Evolutionary conservation across 371 early-diverging fungal species (phyloP).

Genomic region (Mortierella polycephala): DNA sequence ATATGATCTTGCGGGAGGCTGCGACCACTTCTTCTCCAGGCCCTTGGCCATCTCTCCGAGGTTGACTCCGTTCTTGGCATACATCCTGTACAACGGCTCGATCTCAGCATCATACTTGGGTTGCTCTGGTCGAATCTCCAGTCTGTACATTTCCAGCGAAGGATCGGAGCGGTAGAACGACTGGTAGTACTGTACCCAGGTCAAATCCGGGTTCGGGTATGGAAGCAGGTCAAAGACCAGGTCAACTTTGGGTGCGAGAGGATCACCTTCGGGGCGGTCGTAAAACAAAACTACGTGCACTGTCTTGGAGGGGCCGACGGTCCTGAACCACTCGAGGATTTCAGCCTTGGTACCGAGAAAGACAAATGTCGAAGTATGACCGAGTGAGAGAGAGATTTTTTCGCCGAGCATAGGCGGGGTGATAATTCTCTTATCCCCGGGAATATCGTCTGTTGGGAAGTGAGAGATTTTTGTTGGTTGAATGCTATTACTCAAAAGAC

Average conservation of each 20-base stretch:
- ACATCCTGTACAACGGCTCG: constrained; percentile 43
- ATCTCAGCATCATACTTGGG: constrained; percentile 44
- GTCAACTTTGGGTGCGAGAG: constrained; percentile 28
- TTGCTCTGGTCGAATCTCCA: constrained; percentile 51
- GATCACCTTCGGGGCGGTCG: constrained; percentile 21
- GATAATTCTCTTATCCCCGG: constrained; percentile 45
- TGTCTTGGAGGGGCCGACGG: constrained; percentile 37
- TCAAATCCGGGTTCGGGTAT: constrained; percentile 44
- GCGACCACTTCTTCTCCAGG: constrained; percentile 44
- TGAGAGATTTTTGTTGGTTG: not conserved
- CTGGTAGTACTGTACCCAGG: constrained; percentile 43
- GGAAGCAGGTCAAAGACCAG: constrained; percentile 47
- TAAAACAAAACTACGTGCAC: constrained; percentile 29
- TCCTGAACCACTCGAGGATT: constrained; percentile 52
- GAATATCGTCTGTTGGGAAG: constrained; percentile 14
- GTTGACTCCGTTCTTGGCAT: constrained; percentile 42
- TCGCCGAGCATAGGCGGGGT: constrained; percentile 53
- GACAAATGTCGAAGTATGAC: constrained; percentile 53
- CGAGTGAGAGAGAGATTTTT: constrained; percentile 51
- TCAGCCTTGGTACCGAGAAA: constrained; percentile 48
- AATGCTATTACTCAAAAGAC: not conserved
- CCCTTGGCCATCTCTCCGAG: constrained; percentile 40
- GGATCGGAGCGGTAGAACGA: constrained; percentile 39
- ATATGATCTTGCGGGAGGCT: constrained; percentile 30
- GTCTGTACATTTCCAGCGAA: constrained; percentile 28